A percentile compares a stretch with the other conserved stretches of the same genome.
Evolutionary conservation across 176 grass and related monocot species (phyloP).

Genomic region (Ampelocalamus luodianensis): DNA sequence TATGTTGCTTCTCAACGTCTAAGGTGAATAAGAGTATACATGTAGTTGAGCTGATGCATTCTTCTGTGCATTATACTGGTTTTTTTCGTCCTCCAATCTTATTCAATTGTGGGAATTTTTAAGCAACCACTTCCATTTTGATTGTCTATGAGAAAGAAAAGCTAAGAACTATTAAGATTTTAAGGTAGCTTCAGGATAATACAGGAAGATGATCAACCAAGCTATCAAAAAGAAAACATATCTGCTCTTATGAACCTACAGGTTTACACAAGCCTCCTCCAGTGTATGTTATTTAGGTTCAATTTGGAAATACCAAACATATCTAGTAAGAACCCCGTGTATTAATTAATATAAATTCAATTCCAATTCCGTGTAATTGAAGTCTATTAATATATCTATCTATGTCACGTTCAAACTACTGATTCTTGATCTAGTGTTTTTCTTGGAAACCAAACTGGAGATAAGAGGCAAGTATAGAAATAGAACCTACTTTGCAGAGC

Average conservation of each 20-base stretch:
- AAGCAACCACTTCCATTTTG: not conserved
- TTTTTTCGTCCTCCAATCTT: not conserved
- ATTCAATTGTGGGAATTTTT: not conserved
- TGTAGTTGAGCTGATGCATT: too few species aligned
- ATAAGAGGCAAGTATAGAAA: not conserved
- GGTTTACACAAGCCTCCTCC: not conserved
- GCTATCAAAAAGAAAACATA: not conserved
- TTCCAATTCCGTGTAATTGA: too few species aligned
- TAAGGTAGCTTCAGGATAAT: conserved; percentile 9
- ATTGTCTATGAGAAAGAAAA: not conserved
- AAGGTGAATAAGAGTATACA: too few species aligned
- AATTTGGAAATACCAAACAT: not conserved
- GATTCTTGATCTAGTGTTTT: not conserved
- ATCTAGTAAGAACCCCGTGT: not conserved
- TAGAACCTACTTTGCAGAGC: not conserved
- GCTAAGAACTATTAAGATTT: not conserved
- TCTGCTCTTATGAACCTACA: not conserved
- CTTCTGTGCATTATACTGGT: too few species aligned
- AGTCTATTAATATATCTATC: too few species aligned
- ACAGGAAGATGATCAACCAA: not conserved
- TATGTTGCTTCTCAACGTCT: too few species aligned
- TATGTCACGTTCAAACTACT: too few species aligned
- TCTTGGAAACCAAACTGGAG: not conserved
- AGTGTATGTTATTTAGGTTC: not conserved
- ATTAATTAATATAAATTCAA: too few species aligned